Evolutionary conservation across 2,329 filamentous ascomycete genomes (phyloP).

Genomic region (Verticillium tricorpus): DNA sequence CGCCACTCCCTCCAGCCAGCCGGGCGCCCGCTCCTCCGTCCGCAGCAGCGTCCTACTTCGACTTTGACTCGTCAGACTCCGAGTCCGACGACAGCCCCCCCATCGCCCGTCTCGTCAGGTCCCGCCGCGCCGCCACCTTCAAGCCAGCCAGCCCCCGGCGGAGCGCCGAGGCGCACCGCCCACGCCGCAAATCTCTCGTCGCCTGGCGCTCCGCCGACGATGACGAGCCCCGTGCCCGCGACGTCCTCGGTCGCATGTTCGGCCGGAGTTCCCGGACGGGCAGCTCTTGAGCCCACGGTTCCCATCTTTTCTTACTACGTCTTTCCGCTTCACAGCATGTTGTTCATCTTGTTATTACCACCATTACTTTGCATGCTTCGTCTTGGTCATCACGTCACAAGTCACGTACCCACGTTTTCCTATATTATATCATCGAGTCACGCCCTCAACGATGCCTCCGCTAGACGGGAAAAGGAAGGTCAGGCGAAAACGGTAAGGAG

Average conservation of each 20-base stretch:
- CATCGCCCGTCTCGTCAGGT: background rate
- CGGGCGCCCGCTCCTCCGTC: background rate
- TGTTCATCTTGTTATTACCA: background rate
- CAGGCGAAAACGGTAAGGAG: background rate
- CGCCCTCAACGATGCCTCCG: background rate
- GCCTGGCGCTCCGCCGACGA: background rate
- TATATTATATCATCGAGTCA: background rate
- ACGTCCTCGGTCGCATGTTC: conserved; percentile 33
- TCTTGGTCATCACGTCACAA: background rate
- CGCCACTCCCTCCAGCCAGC: conserved; percentile 7
- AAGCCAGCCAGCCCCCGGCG: background rate
- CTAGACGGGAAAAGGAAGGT: background rate
- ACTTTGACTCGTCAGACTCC: conserved; percentile 13
- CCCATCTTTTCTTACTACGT: conserved; percentile 4
- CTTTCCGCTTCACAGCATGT: background rate
- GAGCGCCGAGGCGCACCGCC: background rate
- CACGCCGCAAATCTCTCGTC: background rate
- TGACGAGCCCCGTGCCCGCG: conserved; percentile 15
- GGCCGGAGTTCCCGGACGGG: conserved; percentile 18
- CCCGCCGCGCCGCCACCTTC: background rate
- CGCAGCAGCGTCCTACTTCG: conserved; percentile 10
- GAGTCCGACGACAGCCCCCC: conserved; percentile 8
- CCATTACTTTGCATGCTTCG: background rate
- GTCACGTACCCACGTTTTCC: background rate
- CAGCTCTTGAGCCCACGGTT: background rate